Evolutionary conservation across 129 eudicot genomes (phyloP).

Genomic region (Lonicera japonica): DNA sequence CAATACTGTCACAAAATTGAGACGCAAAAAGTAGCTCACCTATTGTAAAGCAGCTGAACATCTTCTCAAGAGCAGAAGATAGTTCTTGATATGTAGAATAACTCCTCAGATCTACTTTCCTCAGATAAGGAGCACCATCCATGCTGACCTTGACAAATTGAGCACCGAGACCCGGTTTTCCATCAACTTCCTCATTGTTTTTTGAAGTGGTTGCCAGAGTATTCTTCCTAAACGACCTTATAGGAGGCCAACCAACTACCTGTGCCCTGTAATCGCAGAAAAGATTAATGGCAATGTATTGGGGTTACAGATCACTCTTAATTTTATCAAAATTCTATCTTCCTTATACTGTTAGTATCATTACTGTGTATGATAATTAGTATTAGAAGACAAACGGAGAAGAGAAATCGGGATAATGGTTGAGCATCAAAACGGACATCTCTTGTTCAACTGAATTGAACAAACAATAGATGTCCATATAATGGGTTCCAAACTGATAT

Average conservation of each 20-base stretch:
- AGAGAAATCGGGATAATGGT: no score
- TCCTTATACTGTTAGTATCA: no score
- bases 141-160: slow-evolving; percentile 85
- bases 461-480: no score
- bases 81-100: slow-evolving; percentile 73
- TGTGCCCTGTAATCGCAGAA: slow-evolving; percentile 58
- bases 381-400: no score
- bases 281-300: slow-evolving; percentile 1
- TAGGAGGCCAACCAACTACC: slow-evolving; percentile 99
- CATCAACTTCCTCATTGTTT: slow-evolving; percentile 64
- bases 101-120: slow-evolving; percentile 78
- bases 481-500: no score
- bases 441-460: no score
- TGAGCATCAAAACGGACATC: no score
- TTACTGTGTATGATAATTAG: no score
- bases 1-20: not conserved
- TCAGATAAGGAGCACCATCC: slow-evolving; percentile 99
- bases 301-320: not conserved
- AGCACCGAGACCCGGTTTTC: slow-evolving; percentile 61
- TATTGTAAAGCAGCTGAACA: slow-evolving; percentile 86
- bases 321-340: not conserved
- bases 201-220: slow-evolving; percentile 67
- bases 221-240: slow-evolving; percentile 80
- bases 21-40: slow-evolving; percentile 29
- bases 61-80: slow-evolving; percentile 78